These are phyloP conservation scores for Magnolia kwangsiensis DNA, from an alignment of 164 flowering plant genomes.

Conservation along the genomic window DNA sequence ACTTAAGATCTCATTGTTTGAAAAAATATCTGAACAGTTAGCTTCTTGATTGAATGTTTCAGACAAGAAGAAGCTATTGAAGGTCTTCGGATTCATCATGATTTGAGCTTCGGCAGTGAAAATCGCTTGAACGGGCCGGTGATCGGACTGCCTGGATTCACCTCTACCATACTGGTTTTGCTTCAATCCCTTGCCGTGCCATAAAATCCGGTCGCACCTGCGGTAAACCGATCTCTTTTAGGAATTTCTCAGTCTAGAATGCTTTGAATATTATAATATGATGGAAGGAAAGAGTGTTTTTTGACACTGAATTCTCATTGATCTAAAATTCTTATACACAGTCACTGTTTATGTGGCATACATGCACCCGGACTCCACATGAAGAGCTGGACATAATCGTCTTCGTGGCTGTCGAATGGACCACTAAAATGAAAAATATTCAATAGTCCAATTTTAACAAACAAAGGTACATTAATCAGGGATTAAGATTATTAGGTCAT, in stretches of 20 bases:
- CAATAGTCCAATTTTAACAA: no score
- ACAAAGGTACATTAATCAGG: no score
- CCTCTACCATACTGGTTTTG: conserved; percentile 67
- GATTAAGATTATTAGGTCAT: no score
- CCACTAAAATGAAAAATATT: no score
- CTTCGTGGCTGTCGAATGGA: no score
- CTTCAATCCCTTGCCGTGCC: conserved; percentile 73
- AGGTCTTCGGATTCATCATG: conserved; percentile 18
- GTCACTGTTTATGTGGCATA: no score
- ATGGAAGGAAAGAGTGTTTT: background rate
- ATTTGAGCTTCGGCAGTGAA: conserved; percentile 53
- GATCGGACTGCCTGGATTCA: conserved; percentile 78
- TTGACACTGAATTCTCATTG: background rate
- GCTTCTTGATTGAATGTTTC: conserved; percentile 30
- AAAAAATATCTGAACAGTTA: conserved; percentile 16
- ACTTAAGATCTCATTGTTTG: conserved; percentile 14
- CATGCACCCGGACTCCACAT: no score
- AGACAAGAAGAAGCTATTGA: conserved; percentile 26
- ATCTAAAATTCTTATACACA: no score
- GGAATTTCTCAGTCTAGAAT: background rate
- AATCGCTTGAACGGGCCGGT: conserved; percentile 77
- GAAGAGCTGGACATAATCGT: no score
- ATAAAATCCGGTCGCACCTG: conserved; percentile 91
- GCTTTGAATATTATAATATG: background rate
- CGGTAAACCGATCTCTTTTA: background rate